These are phyloP conservation scores for Podila epicladia DNA, from an alignment of 192 early-diverging fungal genomes.

Conservation along the genomic window DNA sequence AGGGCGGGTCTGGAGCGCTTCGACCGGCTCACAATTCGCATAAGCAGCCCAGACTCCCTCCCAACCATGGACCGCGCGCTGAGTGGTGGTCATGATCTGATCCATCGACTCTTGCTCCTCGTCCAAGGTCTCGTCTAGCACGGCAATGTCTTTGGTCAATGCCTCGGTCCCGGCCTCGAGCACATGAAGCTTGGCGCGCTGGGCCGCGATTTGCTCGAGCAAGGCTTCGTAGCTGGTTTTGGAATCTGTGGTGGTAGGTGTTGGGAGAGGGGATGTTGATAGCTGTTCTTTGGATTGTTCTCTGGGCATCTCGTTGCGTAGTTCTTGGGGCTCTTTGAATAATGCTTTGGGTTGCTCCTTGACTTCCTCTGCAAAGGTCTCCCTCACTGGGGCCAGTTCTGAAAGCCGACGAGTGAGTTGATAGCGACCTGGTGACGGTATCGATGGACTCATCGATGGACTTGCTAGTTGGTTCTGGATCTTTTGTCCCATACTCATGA, in stretches of 20 bases:
- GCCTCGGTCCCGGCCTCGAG: conserved; percentile 11
- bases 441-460: too few species aligned
- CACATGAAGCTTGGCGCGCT: conserved; percentile 6
- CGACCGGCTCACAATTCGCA: conserved; percentile 27
- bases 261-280: not conserved
- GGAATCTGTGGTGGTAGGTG: not conserved
- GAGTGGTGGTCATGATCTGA: not conserved
- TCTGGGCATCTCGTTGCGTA: not conserved
- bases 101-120: conserved; percentile 17
- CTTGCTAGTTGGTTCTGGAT: not conserved
- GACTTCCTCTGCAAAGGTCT: not conserved
- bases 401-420: not conserved
- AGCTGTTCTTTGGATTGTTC: too few species aligned
- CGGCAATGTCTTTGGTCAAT: conserved; percentile 9
- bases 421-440: not conserved
- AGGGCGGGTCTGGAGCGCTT: conserved; percentile 21
- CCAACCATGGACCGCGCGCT: conserved; percentile 26
- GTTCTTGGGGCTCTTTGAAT: not conserved
- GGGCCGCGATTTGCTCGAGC: conserved; percentile 21
- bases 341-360: not conserved
- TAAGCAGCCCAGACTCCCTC: conserved; percentile 11
- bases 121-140: conserved; percentile 10
- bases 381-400: not conserved
- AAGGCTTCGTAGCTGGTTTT: conserved; percentile 16
- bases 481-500: not conserved